Evolutionary conservation across 2,329 filamentous ascomycete genomes (phyloP), one percentile per base, ranked within the genome.

Genomic region (Epichloe gansuensis): DNA sequence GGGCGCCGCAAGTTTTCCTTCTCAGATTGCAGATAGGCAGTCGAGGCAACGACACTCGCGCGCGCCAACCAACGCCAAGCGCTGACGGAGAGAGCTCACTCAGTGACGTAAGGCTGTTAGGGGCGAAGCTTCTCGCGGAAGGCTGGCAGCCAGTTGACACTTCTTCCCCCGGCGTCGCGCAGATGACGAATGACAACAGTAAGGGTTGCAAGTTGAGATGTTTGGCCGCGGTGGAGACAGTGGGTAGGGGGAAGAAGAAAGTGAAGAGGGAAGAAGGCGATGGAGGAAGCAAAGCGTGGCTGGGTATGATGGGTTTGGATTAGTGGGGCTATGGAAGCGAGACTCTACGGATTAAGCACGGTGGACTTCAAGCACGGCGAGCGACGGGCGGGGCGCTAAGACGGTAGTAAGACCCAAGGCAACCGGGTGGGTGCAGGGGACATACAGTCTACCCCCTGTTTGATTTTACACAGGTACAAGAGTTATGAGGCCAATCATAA

Each of bases 221-320:
- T 50, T 50, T 50, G 51, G 57, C 50, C 54, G 56, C 54, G 59
- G 51, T 60, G 60, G 60, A 61, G 61, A 60, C 59, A 56, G 59
- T 45, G 51, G 58, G 57, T 55, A 54, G 50, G 50, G 21, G 36
- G 52, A 57, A 57, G 59, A 60, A 61, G 61, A 59, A 57, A 51
- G 47, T 51, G 52, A 57, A 57, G 53, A 56, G 55, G 56, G 58
- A 57, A 58, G 53, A 57, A 58, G 53, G 55, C 51, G 59, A 63
- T 61, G 61, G 57, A 60, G 51, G 53, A 58, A 53, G 53, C 54
- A 52, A 54, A 52, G 52, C 51, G 50, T 51, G 41, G 53, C 55
- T 54, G 57, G 54, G 56, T 45, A 59, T 56, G 57, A 59, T 60
- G 57, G 57, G 53, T 59, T 55, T 44, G 57, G 53, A 60, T 55